Evolutionary conservation across 2,329 filamentous ascomycete genomes (phyloP).

Genomic region (Botrytis paeoniae): DNA sequence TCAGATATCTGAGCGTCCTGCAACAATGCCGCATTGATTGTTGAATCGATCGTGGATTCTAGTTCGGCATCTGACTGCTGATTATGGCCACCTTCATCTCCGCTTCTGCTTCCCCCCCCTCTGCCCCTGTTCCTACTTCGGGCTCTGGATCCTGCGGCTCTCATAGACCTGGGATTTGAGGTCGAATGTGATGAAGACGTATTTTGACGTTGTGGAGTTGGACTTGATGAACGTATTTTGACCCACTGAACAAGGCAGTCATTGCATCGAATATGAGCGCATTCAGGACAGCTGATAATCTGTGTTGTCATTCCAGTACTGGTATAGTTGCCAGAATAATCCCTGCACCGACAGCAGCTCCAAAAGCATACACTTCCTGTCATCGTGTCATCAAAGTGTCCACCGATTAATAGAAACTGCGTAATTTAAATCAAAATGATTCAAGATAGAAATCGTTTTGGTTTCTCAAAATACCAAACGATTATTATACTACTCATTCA

Average conservation of each 20-base stretch:
- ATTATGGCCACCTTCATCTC: not conserved
- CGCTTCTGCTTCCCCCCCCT: too few relatives aligned
- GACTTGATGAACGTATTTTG: not conserved
- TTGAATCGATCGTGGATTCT: not conserved
- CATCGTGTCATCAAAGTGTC: not conserved
- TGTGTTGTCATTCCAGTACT: not conserved
- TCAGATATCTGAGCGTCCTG: not conserved
- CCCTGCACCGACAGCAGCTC: not conserved
- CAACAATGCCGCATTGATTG: not conserved
- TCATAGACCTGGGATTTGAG: not conserved
- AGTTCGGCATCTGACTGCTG: fast-evolving
- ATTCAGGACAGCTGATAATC: not conserved
- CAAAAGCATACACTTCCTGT: too few relatives aligned
- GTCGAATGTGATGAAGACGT: not conserved
- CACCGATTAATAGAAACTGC: too few relatives aligned
- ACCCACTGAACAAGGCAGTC: not conserved
- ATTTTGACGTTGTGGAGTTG: not conserved
- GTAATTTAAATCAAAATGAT: too few relatives aligned
- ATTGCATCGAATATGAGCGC: not conserved
- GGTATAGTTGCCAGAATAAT: not conserved
- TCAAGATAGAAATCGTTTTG: not conserved
- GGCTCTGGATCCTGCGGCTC: fast-evolving
- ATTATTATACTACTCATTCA: not conserved
- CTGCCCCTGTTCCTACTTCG: fast-evolving
- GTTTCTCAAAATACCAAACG: fast-evolving